These are phyloP conservation scores for Sonneratia alba DNA, from an alignment of 345 rosid species.

Conservation along the genomic window DNA sequence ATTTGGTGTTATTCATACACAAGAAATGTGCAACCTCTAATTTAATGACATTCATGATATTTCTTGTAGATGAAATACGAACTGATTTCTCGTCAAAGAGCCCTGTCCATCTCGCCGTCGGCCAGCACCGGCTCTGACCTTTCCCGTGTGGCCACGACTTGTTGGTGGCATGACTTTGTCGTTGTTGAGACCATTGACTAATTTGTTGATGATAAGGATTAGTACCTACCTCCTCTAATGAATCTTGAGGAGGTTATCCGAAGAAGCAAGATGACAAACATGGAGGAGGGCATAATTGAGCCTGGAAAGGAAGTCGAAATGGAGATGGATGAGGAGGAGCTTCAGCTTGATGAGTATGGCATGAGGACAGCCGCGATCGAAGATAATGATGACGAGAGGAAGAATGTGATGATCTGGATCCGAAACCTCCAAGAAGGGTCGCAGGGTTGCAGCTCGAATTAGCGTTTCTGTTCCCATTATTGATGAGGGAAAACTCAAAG, in stretches of 20 bases:
- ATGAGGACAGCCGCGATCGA: conserved; percentile 59
- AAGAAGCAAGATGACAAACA: conserved; percentile 64
- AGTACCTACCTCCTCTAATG: conserved; percentile 76
- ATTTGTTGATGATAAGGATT: conserved; percentile 79
- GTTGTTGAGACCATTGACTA: conserved; percentile 73
- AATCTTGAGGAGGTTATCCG: conserved; percentile 74
- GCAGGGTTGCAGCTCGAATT: conserved; percentile 59
- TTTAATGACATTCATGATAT: too few species aligned
- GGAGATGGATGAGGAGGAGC: conserved; percentile 94
- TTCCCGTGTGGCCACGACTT: conserved; percentile 54
- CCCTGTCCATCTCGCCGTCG: too few species aligned
- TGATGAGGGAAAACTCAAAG: conserved; percentile 72
- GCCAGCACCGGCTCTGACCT: too few species aligned
- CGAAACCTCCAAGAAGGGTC: conserved; percentile 67
- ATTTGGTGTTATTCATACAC: too few species aligned
- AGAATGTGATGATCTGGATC: conserved; percentile 34
- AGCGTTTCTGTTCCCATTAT: conserved; percentile 54
- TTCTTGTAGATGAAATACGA: too few species aligned
- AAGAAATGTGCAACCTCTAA: too few species aligned
- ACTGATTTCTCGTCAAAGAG: too few species aligned
- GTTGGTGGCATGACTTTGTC: conserved; percentile 76
- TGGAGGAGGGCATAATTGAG: conserved; percentile 56
- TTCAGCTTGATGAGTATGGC: conserved; percentile 81
- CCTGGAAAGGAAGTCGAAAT: conserved; percentile 84
- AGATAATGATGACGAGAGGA: conserved; percentile 38